Evolutionary conservation across 2,329 filamentous ascomycete species (phyloP), one percentile per base, ranked within the genome.

Genomic region (Chaetomium sp.): DNA sequence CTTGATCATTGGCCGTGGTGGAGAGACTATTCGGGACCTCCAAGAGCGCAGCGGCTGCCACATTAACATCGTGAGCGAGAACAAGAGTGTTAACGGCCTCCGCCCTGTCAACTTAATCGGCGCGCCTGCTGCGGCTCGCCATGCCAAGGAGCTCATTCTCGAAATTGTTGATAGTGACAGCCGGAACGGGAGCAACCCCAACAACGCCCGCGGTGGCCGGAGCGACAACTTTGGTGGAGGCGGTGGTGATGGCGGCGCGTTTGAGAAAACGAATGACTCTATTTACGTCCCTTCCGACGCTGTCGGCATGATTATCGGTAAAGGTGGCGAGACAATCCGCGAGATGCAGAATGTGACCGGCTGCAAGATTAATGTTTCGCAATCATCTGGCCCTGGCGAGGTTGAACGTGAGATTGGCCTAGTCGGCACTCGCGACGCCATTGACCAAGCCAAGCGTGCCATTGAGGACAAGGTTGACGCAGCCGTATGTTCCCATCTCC

Each of bases 221-320:
- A 70, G 40, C 36, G 58, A 62, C 40, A 53, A 51, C 49, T 59
- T 53, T 27, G 52, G 52, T 27, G 43, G 53, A 6, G 48, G 49
- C 35, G 47, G 47, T 41, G 74, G 71, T 54, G 71, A 66, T 40
- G 67, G 65, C 42, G 69, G 69, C 19, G 74, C 71, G 3, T 69
- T 69, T 32, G 86, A 88, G 63, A 92, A 91, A 74, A 80, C 88
- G 65, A 91, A 86, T 66, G 89, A 96, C 66, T 85, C 84, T 42
- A 89, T 96, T 60, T 85, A 84, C 63, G 90, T 96, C 8, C 91
- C 91, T 10, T 92, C 90, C 27, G 91, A 96, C 69, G 88, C 91
- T 5, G 91, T 96, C 53, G 91, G 91, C 58, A 96, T 96, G 91
- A 95, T 96, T 62, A 96, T 96, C 59, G 91, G 91, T 61, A 95